Evolutionary conservation across 2,329 filamentous ascomycete genomes (phyloP), one percentile per base, ranked within the genome.

Genomic region (Trichothecium roseum): DNA sequence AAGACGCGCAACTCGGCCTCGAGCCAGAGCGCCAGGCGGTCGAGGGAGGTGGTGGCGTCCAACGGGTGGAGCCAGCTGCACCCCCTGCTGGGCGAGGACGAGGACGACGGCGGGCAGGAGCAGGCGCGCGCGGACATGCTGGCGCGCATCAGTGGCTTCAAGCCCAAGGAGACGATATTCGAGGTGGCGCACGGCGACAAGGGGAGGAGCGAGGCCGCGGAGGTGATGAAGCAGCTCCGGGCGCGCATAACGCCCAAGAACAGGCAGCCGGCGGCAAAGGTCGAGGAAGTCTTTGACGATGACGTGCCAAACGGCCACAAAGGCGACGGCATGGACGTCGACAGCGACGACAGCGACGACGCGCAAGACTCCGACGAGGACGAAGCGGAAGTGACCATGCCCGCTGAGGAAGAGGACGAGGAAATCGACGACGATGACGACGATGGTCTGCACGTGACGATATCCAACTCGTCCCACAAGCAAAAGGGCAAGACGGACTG

Each of bases 151-250:
- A 88, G 85, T 48, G 81, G 82, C 2, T 98, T 91, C 62, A 77
- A 85, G 47, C 91, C 93, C 0, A 70, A 80, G 30, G 91, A 98
- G 59, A 96, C 89, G 0, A 85, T 98, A n/a, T 98, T 98, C 48
- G 91, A 98, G 57, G 80, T 95, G 42, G 83, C 84, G 6, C 77
- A 81, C 46, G 74, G 79, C 41, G 81, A 78, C 28, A 81, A 83
- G 44, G 68, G 66, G 2, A 67, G 66, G 27, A 68, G 62, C 33
- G 78, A 81, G 51, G 80, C 82, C 6, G 81, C 80, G 3, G 81
- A 86, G 41, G 66, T 89, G 22, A 85, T 91, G 75, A 78, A 77
- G 47, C 72, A 78, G 32, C 71, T 82, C 51, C 73, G 81, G 50
- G 74, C 74, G 54, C 80, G 71, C 54, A 86, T 81, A 40, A 80